Base-by-base conservation (phyloP, 768 basidiomycete genomes). In the Amanita jacksonii region DNA sequence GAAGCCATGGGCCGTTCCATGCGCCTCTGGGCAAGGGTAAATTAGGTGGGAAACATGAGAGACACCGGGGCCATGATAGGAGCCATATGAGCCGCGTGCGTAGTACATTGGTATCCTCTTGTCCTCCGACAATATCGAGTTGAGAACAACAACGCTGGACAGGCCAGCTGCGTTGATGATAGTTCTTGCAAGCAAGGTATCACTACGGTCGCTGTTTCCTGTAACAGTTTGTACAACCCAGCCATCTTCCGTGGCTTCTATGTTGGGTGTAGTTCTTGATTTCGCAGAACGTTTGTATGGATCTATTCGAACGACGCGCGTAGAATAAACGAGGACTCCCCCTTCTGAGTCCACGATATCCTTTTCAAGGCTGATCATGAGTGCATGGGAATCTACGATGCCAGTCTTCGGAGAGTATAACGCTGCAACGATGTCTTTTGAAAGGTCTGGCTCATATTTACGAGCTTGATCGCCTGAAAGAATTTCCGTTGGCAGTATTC, bases 181-280 rank as follows among this genome's bases (percentile, higher is more conserved):
- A 2, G 77, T 84, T 47, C 73, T 75, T 2, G 84, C 81, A 32
- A 86, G 70, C 7, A 93, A 66, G 4, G 85, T 74, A 45, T 87
- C 82, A 12, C 55, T 58, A 45, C 67, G 62, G 23, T 54, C 52
- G 4, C 54, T 62, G 18, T 66, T 68, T 5, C 67, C 73, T 8
- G 84, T 82, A 19, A 79, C 69, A 4, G 75, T 74, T 61, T 96
- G 92, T 7, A 96, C 83, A 15, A 93, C 79, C 92, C 92, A 97
- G 1, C 93, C 91, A 15, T 70, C 65, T 38, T 71, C 70, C 4
- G 43, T 45, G n/a, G 59, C 52, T 16, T 61, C 62, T 32, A 54
- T 5, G 46, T 63, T 56, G 15, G 60, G 54, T 28, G 51, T 34
- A 28, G 42, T 52, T 10, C 50, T 32, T 6, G 53, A 45, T 12